phyloP scores from a whole-genome alignment of 306 rosid species.

The Psophocarpus tetragonolobus region DNA sequence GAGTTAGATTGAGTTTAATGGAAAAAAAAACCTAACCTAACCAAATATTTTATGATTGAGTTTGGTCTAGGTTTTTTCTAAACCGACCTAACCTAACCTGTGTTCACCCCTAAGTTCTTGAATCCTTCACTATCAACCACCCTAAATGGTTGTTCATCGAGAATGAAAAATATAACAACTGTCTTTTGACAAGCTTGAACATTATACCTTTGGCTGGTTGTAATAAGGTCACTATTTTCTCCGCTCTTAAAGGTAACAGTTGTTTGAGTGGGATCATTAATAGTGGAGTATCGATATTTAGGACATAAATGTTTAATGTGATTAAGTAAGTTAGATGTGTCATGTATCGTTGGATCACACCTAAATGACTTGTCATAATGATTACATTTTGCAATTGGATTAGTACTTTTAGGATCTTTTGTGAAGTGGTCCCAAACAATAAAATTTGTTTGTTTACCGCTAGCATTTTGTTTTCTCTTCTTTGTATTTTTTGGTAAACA shows the following conservation, averaged over 20 bases:
- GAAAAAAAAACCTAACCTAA: too few species aligned
- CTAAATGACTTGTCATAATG: not conserved
- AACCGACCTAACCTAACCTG: too few species aligned
- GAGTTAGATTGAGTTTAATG: too few species aligned
- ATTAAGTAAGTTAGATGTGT: not conserved
- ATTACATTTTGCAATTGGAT: not conserved
- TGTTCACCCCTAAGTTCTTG: too few species aligned
- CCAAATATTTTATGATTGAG: too few species aligned
- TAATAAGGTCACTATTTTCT: not conserved
- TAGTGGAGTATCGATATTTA: not conserved
- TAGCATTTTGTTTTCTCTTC: too few species aligned
- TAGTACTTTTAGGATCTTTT: accelerated
- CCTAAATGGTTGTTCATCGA: not conserved
- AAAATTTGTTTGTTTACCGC: too few species aligned
- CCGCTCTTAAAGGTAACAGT: too few species aligned
- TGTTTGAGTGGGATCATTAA: not conserved
- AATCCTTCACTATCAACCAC: not conserved
- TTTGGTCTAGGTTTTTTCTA: too few species aligned
- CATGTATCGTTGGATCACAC: not conserved
- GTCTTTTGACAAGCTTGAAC: not conserved
- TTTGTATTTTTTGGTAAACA: too few species aligned
- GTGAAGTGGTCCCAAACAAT: not conserved
- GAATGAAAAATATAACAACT: not conserved
- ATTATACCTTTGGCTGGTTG: not conserved
- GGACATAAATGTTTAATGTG: not conserved